Evolutionary conservation across 768 basidiomycete species (phyloP), one percentile per base, ranked within the genome.

Genomic region (Pisolithus microcarpus): DNA sequence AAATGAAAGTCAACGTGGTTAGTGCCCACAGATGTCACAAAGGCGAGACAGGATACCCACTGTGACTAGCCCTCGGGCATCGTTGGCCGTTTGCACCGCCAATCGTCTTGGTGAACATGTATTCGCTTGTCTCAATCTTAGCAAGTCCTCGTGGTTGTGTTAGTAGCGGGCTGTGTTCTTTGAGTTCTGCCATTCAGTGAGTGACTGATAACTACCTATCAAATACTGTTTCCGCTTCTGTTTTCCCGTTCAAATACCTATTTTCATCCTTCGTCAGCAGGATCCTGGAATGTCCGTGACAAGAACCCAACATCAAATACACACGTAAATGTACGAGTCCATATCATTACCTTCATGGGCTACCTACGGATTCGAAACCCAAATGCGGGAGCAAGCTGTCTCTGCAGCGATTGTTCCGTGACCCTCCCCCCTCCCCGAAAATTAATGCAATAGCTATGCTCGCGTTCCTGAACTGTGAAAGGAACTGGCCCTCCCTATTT

Each of bases 401-500:
- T 34, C 11, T 0, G 13, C 34, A 5, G 13, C 11, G 34, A 34
- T 15, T 11, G 13, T 11, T 34, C 11, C 11, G 34, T 13, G 34
- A 34, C 31, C 31, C 31, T 34, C 13, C 34, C n/a, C 34, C 34
- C 34, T 11, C 13, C 13, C 11, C 13, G 13, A 34, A 13, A 15
- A 3, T 50, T 61, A 30, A 61, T 0, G 10, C 10, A 30, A 65
- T 58, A 3, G 56, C 65, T 13, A 65, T 26, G n/a, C 52, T 31
- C 3, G 44, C 57, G 18, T 56, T 67, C 16, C 64, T 58, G 56
- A 48, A 67, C 53, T n/a, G 65, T 58, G 48, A 63, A 37, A 6
- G 65, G 65, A 40, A 40, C 51, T 3, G 61, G 58, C 18, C 23
- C 65, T 30, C n/a, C 61, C 65, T 65, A 44, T 23, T 31, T 38